Conservation (phyloP, 495 filamentous ascomycete species). For the Lasiosphaeria ovina region DNA sequence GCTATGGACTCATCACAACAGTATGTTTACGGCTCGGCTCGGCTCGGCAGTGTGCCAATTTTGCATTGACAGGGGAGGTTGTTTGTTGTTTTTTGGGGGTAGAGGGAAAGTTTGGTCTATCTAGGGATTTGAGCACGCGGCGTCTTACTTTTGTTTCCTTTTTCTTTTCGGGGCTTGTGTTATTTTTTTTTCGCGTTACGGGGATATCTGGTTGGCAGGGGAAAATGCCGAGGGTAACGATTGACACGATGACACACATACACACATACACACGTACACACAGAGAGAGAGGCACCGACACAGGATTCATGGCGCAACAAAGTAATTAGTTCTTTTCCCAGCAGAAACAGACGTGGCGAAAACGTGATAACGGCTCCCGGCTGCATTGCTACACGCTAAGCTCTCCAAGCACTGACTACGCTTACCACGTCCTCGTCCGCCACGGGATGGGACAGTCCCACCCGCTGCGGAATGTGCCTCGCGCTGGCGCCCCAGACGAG, state of each 20-base stretch:
- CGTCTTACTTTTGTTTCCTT: slow-evolving; percentile 6
- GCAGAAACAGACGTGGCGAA: too few species aligned
- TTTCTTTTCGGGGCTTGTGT: slow-evolving; percentile 1
- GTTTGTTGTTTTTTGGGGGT: slow-evolving; percentile 5
- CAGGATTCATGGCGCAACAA: neutral
- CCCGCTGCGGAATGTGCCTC: slow-evolving; percentile 89
- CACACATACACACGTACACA: slow-evolving; percentile 2
- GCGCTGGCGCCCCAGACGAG: slow-evolving; percentile 97
- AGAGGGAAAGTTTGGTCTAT: slow-evolving; percentile 3
- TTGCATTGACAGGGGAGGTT: neutral
- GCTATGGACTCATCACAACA: too few species aligned
- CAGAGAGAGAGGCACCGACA: neutral
- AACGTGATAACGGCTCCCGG: neutral
- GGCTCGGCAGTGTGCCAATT: too few species aligned
- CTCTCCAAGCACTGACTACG: slow-evolving; percentile 79
- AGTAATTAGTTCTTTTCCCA: neutral
- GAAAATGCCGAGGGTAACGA: slow-evolving; percentile 11
- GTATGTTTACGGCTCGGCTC: too few species aligned
- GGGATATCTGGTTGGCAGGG: slow-evolving; percentile 1
- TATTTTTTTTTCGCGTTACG: neutral
- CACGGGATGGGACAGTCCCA: slow-evolving; percentile 83
- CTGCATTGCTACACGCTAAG: slow-evolving; percentile 30
- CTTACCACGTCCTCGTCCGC: slow-evolving; percentile 96
- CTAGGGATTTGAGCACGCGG: neutral
- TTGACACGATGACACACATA: slow-evolving; percentile 16